Conservation (phyloP, 176 grass and related monocot genomes). For the Leersia perrieri region DNA sequence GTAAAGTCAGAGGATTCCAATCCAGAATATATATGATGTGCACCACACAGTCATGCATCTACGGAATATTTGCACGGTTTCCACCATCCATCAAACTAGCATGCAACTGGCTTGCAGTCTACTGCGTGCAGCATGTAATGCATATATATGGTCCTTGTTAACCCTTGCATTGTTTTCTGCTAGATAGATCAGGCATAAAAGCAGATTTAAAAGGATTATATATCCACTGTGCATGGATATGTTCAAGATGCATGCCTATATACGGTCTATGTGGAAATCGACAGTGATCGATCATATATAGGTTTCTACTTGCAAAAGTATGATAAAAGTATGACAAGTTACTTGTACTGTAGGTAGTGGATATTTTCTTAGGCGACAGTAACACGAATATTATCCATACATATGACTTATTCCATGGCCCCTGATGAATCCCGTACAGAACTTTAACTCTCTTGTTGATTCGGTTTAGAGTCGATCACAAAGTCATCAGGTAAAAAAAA, state of each 20-base stretch:
- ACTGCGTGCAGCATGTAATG: neutral
- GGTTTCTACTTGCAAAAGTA: slow-evolving; percentile 13
- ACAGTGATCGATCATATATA: neutral
- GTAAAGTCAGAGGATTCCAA: too few relatives aligned
- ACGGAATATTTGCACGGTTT: neutral
- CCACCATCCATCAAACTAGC: neutral
- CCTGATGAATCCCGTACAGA: neutral
- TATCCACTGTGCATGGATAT: neutral
- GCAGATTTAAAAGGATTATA: neutral
- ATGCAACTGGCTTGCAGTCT: neutral
- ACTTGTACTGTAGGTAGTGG: neutral
- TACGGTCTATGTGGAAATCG: neutral
- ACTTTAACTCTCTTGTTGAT: neutral
- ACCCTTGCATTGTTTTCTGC: slow-evolving; percentile 14
- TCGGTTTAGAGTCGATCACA: neutral
- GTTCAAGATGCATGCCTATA: slow-evolving; percentile 5
- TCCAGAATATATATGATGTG: neutral
- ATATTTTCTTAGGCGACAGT: neutral
- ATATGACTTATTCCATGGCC: neutral
- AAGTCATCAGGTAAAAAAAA: neutral
- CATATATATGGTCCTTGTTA: neutral
- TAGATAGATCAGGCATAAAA: neutral
- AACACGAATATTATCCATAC: neutral
- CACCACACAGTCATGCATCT: neutral
- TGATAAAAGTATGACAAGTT: neutral